These are phyloP conservation scores for Amaranthus tricolor DNA, from an alignment of 179 eudicot genomes.

Conservation along the genomic window DNA sequence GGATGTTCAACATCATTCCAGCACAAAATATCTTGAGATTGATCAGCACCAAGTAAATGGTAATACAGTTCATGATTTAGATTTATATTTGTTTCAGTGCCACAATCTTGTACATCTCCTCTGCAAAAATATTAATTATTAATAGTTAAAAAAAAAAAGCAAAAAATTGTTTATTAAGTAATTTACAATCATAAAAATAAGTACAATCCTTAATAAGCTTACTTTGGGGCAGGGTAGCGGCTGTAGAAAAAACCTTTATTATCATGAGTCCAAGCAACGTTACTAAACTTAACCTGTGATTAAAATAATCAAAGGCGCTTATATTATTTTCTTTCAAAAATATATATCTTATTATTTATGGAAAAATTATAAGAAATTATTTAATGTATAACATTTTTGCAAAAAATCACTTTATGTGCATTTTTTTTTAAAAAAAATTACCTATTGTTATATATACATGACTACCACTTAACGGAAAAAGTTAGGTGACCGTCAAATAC, in stretches of 20 bases:
- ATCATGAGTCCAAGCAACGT: slow-evolving; percentile 83
- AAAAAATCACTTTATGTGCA: background rate
- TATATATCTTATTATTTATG: too few species aligned
- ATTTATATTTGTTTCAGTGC: slow-evolving; percentile 76
- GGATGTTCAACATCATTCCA: slow-evolving; percentile 83
- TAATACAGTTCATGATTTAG: slow-evolving; percentile 73
- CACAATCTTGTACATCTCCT: slow-evolving; percentile 61
- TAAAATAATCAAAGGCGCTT: background rate
- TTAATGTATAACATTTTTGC: too few species aligned
- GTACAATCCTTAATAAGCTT: slow-evolving; percentile 23
- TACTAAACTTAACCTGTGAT: slow-evolving; percentile 75
- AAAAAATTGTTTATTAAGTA: background rate
- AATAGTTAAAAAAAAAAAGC: background rate
- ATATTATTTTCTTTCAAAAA: too few species aligned
- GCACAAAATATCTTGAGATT: slow-evolving; percentile 82
- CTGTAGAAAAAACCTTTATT: slow-evolving; percentile 85
- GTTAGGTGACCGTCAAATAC: too few species aligned
- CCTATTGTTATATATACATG: too few species aligned
- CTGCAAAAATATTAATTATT: slow-evolving; percentile 31
- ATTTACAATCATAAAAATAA: too few species aligned
- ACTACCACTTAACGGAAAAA: too few species aligned
- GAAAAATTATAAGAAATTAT: too few species aligned
- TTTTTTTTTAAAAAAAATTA: too few species aligned
- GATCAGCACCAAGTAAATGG: slow-evolving; percentile 82
- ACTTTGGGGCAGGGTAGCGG: slow-evolving; percentile 82